Base-by-base conservation (phyloP, 2,329 filamentous ascomycete species). In the Colletotrichum plurivorum region DNA sequence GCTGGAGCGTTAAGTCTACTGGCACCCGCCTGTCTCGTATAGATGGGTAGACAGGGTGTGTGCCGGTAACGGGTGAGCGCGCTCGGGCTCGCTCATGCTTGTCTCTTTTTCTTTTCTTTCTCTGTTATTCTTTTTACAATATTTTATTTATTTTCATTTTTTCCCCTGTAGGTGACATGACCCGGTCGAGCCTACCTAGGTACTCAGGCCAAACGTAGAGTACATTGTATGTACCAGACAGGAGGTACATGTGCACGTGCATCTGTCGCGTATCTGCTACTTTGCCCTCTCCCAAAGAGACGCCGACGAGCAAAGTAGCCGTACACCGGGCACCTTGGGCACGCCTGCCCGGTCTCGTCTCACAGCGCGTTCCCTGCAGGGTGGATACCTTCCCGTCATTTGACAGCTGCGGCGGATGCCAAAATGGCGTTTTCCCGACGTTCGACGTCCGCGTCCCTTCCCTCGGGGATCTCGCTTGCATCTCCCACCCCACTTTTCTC, bases 341-440 rank as follows among this genome's bases (percentile, higher is more conserved):
- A 51, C 51, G 43, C 43, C 49, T 55, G 49, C 39, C 51, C 39
- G 27, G 48, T 31, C 48, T 39, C 27, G 31, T 20, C 57, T 59
- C 55, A 41, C 56, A 39, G 51, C 49, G 36, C n/a, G 18, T 49
- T 59, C 59, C 54, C 60, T 68, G 63, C 46, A 63, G 8, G n/a
- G 68, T 63, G 68, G 68, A 53, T 39, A 18, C 59, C 31, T 64
- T 68, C 64, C 68, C 68, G 68, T 60, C 56, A 54, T 70, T 67
- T 69, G 68, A 70, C 68, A 70, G 68, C 68, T 68, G 55, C 55
- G 55, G 39, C 48, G 54, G 65, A 48, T 68, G 61, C 60, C 61
- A 59, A 57, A 59, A 69, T 69, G 66, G 66, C 61, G 61, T 69
- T 69, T 68, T 65, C 48, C 60, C 60, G 61, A 36, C 8, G 8